Base-by-base conservation (phyloP, 805 yeast genomes). In the Starmera quercuum region DNA sequence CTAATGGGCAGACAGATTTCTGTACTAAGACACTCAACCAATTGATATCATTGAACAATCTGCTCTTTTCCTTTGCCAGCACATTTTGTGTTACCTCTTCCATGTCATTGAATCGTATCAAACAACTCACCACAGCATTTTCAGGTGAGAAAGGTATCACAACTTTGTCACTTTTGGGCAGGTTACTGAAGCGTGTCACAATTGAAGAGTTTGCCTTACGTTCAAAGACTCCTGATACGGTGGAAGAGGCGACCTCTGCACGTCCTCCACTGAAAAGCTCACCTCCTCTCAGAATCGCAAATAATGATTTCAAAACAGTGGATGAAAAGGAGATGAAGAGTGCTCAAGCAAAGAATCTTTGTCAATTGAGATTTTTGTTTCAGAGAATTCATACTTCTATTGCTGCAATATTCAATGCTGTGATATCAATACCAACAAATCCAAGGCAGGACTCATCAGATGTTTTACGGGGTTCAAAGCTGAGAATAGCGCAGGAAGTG, bases 291-390 rank as follows among this genome's bases (percentile, higher is more conserved):
- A 51, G 68, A 29, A 60, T 75, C 7, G 64, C 63, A 37, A 54
- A 66, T 0, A 61, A 59, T 2, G 66, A 68, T 18, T 75, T 49
- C 5, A 47, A 58, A 31, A 44, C 62, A 25, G 47, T 50, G 18
- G 39, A 52, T 31, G 50, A 60, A 35, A 54, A 63, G 37, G 68
- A 66, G 23, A 67, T 66, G 26, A 69, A 73, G 0, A 64, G 75
- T 26, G 72, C 82, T 1, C 77, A 75, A 43, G 75, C 63, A 56
- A 81, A 81, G 41, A 83, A 82, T 45, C 58, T 80, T 0, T 55
- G 73, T 2, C 75, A 78, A 40, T 51, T 77, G 9, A 64, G 86
- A 34, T 64, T 64, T 39, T 63, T 78, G 25, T 53, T 64, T 21
- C 63, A 68, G 32, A 63, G 72, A 21, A 53, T 75, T 19, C 80